Evolutionary conservation across 129 eudicot genomes (phyloP), one percentile per base, ranked within the genome.

Genomic region (Flaveria linearis): DNA sequence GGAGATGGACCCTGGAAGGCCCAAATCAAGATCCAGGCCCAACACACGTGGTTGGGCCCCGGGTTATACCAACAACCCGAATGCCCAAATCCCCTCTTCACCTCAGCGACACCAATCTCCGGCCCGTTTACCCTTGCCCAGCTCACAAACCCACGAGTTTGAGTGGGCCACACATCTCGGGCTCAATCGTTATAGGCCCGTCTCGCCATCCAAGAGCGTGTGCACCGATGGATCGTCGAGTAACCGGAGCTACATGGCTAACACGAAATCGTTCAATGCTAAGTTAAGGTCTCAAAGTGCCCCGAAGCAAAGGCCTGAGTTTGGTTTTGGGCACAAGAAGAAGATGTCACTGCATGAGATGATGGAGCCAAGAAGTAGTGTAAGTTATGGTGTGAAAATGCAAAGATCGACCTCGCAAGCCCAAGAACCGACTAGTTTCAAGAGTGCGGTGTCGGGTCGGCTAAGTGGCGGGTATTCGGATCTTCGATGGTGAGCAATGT

Each of bases 251-350:
- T 90, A 93, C 81, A 90, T 90, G 96, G 90, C 91, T 9, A 90
- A 71, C 33, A 90, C 97, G 0, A 88, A 88, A 68, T 93, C 96
- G 17, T 90, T 85, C 46, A 87, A 86, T 76, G 92, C 91, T 33
- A 90, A 88, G 69, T 76, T 86, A 56, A 88, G 98, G 88, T 93
- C 98, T 4, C 92, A 88, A 2, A 93, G 97, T 77, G 97, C 96
- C 41, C 97, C 92, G 0, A 90, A 84, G 30, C 97, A 90, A 42
- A 78, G 98, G 79, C 96, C 95, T 0, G 98, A 88, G 7, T 71
- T 82, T 25, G 87, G 82, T 0, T 66, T 73, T 12, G 83, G 89
- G 20, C 68, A 83, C 33, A 90, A 76, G 79, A 93, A 82, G 83
- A 85, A 78, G 83, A 63, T 88, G 28, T 78, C 98, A 41, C 81